These are phyloP conservation scores for Fagopyrum esculentum DNA, from an alignment of 148 eudicot genomes.

Conservation along the genomic window DNA sequence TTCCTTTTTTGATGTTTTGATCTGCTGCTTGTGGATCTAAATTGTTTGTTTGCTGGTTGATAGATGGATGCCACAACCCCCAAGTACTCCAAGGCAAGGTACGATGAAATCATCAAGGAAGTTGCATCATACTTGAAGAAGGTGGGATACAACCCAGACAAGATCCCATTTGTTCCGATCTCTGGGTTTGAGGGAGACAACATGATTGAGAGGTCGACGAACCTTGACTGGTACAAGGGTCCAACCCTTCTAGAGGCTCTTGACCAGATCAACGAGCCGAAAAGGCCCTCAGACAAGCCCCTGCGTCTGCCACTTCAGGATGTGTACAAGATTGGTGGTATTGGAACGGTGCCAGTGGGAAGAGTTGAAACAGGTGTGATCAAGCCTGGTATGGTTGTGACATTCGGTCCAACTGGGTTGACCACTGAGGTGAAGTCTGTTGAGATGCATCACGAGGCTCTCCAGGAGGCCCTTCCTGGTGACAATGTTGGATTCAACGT, in stretches of 20 bases:
- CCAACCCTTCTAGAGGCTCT: conserved; percentile 42
- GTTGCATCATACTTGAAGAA: conserved; percentile 32
- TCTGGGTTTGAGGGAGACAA: conserved; percentile 41
- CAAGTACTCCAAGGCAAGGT: conserved; percentile 36
- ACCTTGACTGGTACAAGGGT: conserved; percentile 46
- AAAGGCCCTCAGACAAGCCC: conserved; percentile 7
- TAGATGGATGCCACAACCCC: conserved; percentile 47
- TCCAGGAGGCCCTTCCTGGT: conserved; percentile 30
- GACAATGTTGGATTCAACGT: conserved; percentile 39
- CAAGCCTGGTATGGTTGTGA: conserved; percentile 36
- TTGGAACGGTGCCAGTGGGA: conserved; percentile 36
- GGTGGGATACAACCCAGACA: conserved; percentile 40
- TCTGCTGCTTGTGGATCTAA: background rate
- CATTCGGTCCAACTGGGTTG: conserved; percentile 34
- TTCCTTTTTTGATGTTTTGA: background rate
- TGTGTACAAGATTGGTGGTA: conserved; percentile 41
- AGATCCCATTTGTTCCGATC: conserved; percentile 31
- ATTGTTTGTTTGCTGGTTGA: background rate
- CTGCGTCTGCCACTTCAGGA: conserved; percentile 40
- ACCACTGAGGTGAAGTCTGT: conserved; percentile 40
- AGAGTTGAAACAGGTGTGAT: conserved; percentile 34
- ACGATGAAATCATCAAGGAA: conserved; percentile 34
- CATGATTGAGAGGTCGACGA: conserved; percentile 40
- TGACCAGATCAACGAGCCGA: conserved; percentile 15
- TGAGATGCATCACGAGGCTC: conserved; percentile 41